Conservation (phyloP, 108 stramenopile species). For the Fistulifera pelliculosa region DNA sequence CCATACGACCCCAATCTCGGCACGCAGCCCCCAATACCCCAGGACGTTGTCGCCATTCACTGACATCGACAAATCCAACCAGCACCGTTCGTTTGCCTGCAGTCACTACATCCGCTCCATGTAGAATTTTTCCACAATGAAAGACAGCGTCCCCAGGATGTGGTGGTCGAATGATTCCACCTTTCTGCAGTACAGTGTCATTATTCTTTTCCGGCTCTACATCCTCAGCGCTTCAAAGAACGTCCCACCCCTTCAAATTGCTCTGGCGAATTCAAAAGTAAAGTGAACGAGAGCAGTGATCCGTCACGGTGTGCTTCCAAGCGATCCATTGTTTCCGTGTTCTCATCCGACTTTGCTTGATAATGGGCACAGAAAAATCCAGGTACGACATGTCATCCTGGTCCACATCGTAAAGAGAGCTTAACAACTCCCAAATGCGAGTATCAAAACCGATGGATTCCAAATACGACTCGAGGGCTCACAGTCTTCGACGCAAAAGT, state of each 20-base stretch:
- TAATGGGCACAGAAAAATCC: constrained; percentile 74
- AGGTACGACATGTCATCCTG: constrained; percentile 40
- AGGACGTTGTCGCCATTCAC: constrained; percentile 30
- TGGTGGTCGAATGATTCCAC: neutral
- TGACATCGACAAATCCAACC: constrained; percentile 68
- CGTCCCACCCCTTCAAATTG: constrained; percentile 69
- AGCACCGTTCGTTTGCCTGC: constrained; percentile 47
- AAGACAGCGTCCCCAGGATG: constrained; percentile 48
- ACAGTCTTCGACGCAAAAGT: constrained; percentile 67
- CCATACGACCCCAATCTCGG: constrained; percentile 64
- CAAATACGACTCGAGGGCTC: constrained; percentile 30
- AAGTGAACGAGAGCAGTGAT: constrained; percentile 53
- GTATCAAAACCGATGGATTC: constrained; percentile 36
- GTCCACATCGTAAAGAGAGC: constrained; percentile 40
- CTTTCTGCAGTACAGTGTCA: neutral
- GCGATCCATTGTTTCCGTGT: constrained; percentile 51
- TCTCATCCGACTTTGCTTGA: constrained; percentile 31
- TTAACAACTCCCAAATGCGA: constrained; percentile 31
- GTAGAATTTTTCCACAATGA: constrained; percentile 63
- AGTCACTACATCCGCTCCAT: constrained; percentile 63
- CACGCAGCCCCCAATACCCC: constrained; percentile 40
- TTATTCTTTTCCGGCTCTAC: constrained; percentile 7
- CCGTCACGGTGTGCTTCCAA: constrained; percentile 67
- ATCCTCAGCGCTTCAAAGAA: constrained; percentile 68
- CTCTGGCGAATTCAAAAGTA: constrained; percentile 38